These are phyloP conservation scores for Cladosporium sp. DNA, from an alignment of 2,329 filamentous ascomycete species.

Conservation along the genomic window DNA sequence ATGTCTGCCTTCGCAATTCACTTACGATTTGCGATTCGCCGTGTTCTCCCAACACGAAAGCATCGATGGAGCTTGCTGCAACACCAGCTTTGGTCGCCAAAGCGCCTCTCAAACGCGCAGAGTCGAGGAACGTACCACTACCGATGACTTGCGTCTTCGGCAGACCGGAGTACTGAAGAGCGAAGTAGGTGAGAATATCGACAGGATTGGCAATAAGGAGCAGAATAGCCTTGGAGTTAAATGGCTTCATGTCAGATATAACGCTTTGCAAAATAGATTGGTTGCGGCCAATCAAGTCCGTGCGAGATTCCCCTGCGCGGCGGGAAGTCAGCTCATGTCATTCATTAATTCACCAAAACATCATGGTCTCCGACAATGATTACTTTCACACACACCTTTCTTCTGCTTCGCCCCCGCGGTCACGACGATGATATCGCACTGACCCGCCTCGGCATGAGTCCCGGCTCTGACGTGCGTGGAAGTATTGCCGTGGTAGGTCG, in stretches of 20 bases:
- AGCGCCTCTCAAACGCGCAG: constrained; percentile 45
- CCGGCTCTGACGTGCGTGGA: constrained; percentile 43
- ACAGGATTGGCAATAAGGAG: constrained; percentile 54
- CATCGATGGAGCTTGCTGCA: constrained; percentile 36
- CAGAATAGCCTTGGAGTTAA: constrained; percentile 45
- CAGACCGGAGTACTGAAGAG: constrained; percentile 45
- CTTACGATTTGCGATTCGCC: constrained; percentile 44
- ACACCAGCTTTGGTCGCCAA: constrained; percentile 38
- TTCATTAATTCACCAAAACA: too few relatives aligned
- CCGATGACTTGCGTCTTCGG: constrained; percentile 49
- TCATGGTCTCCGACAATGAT: too few relatives aligned
- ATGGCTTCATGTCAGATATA: constrained; percentile 46
- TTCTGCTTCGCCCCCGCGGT: constrained; percentile 53
- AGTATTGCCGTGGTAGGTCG: constrained; percentile 42
- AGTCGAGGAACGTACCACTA: constrained; percentile 52
- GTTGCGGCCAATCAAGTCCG: constrained; percentile 47
- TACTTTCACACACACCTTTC: constrained; percentile 25
- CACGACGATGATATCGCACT: constrained; percentile 53
- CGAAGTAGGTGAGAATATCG: constrained; percentile 51
- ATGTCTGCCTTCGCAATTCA: too few relatives aligned
- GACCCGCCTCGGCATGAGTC: constrained; percentile 47
- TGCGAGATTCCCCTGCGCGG: constrained; percentile 41
- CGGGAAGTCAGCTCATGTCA: too few relatives aligned
- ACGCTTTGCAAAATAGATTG: constrained; percentile 46
- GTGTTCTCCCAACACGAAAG: constrained; percentile 48